Conservation (phyloP, 1,284 basidiomycete genomes). For the Leccinum pachyderme region DNA sequence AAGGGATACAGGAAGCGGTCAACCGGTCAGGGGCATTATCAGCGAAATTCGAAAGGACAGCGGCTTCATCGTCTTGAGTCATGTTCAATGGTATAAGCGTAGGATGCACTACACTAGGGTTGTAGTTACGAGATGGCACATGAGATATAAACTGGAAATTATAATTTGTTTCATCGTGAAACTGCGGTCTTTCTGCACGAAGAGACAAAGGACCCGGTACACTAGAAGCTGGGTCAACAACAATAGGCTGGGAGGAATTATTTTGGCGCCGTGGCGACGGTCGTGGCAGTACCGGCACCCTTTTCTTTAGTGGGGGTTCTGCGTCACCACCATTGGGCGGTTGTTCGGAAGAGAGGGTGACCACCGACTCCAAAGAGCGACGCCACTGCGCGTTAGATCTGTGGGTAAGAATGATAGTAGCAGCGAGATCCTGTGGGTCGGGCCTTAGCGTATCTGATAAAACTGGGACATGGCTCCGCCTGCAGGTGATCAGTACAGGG, state of each 20-base stretch:
- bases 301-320: conserved; percentile 9
- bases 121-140: not conserved
- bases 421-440: conserved; percentile 26
- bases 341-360: not conserved
- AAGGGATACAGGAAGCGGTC: not conserved
- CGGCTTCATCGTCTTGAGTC: not conserved
- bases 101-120: not conserved
- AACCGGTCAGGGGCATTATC: not conserved
- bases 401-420: conserved; percentile 28
- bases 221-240: not conserved
- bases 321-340: not conserved
- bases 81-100: not conserved
- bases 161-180: not conserved
- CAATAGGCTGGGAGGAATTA: not conserved
- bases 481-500: conserved; percentile 10
- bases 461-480: conserved; percentile 31
- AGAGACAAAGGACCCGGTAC: not conserved
- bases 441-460: conserved; percentile 33
- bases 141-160: not conserved
- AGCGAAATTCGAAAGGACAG: not conserved
- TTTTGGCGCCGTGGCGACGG: conserved; percentile 10
- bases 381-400: conserved; percentile 25
- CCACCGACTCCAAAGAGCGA: not conserved
- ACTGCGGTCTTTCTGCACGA: not conserved
- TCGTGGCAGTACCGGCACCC: conserved; percentile 18